These are phyloP conservation scores for Botrytis tulipae DNA, from an alignment of 2,329 filamentous ascomycete genomes.

Conservation along the genomic window DNA sequence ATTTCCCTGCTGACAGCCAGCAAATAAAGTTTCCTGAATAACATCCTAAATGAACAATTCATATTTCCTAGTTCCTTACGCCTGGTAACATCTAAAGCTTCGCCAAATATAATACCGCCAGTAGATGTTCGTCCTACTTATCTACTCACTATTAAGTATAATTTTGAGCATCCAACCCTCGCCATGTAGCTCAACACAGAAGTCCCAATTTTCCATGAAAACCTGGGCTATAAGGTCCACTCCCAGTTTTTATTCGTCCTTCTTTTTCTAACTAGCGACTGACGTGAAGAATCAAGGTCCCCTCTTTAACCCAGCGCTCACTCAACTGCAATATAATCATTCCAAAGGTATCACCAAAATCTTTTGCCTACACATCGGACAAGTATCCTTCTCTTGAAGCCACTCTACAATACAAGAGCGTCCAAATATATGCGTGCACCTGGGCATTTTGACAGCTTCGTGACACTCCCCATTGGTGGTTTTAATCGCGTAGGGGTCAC, in stretches of 20 bases:
- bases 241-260: background rate
- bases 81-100: too few species aligned
- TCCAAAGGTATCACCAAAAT: background rate
- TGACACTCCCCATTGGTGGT: background rate
- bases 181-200: too few species aligned
- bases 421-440: background rate
- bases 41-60: background rate
- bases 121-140: background rate
- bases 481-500: background rate
- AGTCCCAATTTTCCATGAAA: background rate
- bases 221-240: background rate
- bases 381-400: background rate
- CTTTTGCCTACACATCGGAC: constrained; percentile 1
- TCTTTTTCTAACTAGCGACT: background rate
- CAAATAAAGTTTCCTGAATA: background rate
- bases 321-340: background rate
- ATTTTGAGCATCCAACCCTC: background rate
- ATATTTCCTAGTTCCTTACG: background rate
- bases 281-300: background rate
- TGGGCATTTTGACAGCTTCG: background rate
- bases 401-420: background rate
- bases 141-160: background rate
- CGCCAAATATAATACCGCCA: background rate
- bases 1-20: background rate
- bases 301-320: background rate